Evolutionary conservation across 164 flowering plant genomes (phyloP).

Genomic region (Dillenia suffruticosa): DNA sequence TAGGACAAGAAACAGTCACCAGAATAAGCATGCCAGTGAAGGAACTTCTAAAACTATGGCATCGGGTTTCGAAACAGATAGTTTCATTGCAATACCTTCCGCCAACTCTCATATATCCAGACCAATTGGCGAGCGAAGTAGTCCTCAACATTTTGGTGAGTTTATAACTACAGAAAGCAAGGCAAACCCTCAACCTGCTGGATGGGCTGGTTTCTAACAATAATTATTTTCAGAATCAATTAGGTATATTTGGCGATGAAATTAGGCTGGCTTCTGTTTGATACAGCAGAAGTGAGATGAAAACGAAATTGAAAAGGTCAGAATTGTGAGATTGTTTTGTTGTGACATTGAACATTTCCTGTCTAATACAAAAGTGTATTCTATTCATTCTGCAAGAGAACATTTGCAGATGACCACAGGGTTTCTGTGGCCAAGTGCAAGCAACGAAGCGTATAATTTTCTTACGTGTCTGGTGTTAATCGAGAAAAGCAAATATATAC

Average conservation of each 20-base stretch:
- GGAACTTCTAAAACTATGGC: slow-evolving; percentile 25
- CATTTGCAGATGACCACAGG: no score
- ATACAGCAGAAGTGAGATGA: background rate
- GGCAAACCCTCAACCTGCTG: slow-evolving; percentile 77
- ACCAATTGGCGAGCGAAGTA: slow-evolving; percentile 29
- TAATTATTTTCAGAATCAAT: background rate
- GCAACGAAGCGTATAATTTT: no score
- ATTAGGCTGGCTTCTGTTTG: background rate
- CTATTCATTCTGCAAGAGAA: no score
- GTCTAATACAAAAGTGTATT: no score
- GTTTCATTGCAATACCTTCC: slow-evolving; percentile 64
- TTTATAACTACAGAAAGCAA: slow-evolving; percentile 40
- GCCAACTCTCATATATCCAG: slow-evolving; percentile 34
- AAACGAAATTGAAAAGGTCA: background rate
- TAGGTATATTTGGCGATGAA: background rate
- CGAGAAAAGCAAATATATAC: no score
- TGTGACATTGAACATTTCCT: no score
- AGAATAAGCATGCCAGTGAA: slow-evolving; percentile 35
- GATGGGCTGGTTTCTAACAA: slow-evolving; percentile 96
- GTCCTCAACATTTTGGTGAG: slow-evolving; percentile 43
- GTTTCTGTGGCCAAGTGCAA: no score
- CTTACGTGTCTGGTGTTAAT: no score
- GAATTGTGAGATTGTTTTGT: slow-evolving; percentile 3
- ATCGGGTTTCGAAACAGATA: slow-evolving; percentile 87
- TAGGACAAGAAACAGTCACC: slow-evolving; percentile 57